Base-by-base conservation (phyloP, 2,329 filamentous ascomycete genomes). In the Exutisphaerella laricina region DNA sequence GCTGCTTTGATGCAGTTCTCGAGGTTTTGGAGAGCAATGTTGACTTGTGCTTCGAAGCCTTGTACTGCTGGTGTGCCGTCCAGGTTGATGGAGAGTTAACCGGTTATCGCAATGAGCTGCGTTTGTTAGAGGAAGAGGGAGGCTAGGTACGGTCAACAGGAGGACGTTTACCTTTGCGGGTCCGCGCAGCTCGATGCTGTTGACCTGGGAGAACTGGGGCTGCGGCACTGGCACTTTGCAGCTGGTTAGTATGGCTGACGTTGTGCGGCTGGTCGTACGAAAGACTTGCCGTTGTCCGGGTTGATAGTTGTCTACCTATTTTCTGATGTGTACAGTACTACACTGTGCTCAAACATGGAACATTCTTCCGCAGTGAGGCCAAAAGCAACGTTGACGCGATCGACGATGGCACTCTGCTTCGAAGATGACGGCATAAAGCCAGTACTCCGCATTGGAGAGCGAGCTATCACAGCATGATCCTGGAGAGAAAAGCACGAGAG, bases 201-300 rank as follows among this genome's bases (percentile, higher is more conserved):
- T 51, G 42, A 51, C 33, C 41, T 51, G 48, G 4, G 45, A 48
- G 39, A 51, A 51, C 31, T 48, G 48, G 9, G 48, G 48, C 22
- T 51, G 48, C 8, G 48, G 45, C 13, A 32, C 32, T 4, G 48
- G 48, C 7, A 48, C 39, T 38, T n/a, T 22, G 12, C 12, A 26
- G 6, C 20, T 9, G 5, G 17, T 12, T 13, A 12, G 8, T 23
- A 9, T 21, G 18, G n/a, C 13, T 17, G 3, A n/a, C 6, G 18
- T 17, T 5, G 10, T 13, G 18, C 5, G 13, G n/a, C 7, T 12
- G 33, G 17, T 9, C 9, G 18, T 20, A 14, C 3, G 2, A n/a
- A 4, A 20, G 6, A 21, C 10, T 35, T 14, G 14, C 33, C 33
- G 13, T 34, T 36, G 5, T 23, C 5, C 4, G 23, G 39, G 13